Evolutionary conservation across 1,284 basidiomycete genomes (phyloP), one percentile per base, ranked within the genome.

Genomic region (Gymnopus androsaceus): DNA sequence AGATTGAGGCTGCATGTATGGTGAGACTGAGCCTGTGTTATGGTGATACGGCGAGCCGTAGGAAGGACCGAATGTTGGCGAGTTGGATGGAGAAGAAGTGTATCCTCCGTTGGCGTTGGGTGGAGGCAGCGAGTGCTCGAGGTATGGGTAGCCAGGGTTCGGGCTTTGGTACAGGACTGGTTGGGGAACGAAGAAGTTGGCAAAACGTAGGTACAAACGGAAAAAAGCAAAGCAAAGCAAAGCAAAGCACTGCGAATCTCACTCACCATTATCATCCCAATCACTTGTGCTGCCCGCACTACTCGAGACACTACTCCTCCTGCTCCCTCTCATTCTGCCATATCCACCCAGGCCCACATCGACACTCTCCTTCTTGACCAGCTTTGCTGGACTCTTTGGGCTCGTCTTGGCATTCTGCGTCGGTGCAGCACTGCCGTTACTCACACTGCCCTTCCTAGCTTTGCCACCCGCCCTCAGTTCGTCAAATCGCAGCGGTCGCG

Each of bases 381-480:
- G 3, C 25, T 50, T 50, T 19, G 38, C 47, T n/a, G 54, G 47
- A 17, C 50, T 48, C 27, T 47, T 53, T 33, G 51, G 52, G 15
- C 54, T 41, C 1, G 51, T 41, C 6, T 38, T 48, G 3, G n/a
- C 48, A 17, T 54, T 54, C 7, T 41, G 31, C n/a, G n/a, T n/a
- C n/a, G n/a, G n/a, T 17, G 45, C 58, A 3, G 34, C 23, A 45
- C 52, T 51, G 12, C 62, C 27, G 64, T 59, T 31, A 61, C 19
- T 69, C 75, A 69, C 77, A 82, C 38, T 72, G 73, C 78, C 77
- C 69, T 84, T 90, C 58, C 89, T 78, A n/a, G 85, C 81, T 72
- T 91, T 92, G 71, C 86, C 87, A 9, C 89, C 89, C 0, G 88
- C 85, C 3, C 90, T 83, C 36, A 92, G 79, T 71, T 92, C 90